Evolutionary conservation across 2,329 filamentous ascomycete genomes (phyloP), one percentile per base, ranked within the genome.

Genomic region (Parascedosporium putredinis): DNA sequence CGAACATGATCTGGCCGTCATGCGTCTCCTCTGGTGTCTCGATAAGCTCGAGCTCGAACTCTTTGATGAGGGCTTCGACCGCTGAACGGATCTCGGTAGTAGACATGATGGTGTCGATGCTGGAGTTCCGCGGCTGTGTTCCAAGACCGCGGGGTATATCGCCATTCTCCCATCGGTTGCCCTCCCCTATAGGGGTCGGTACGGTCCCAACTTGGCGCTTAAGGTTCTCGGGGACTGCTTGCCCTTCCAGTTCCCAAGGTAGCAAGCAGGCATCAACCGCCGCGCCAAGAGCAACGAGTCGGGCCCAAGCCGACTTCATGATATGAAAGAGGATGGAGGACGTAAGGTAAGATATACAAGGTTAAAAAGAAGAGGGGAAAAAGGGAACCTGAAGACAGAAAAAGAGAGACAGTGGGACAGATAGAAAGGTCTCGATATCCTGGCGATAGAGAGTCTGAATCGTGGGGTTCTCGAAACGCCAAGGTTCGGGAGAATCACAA

Each of bases 11-110:
- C 3, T 65, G 64, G 22, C 66, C 65, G 43, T 74, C 64, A 54
- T 69, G 65, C 0, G 72, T 75, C 56, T 63, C 64, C 55, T 68
- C 59, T 0, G 72, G 71, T 1, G 70, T 60, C 2, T 62, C 63
- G 52, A 75, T 65, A 14, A 68, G 62, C 47, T 59, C 59, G 22
- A 73, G 60, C 4, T 66, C 60, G 24, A 68, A 74, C 20, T 58
- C 58, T 29, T 56, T 62, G 24, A 64, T 66, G 22, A 76, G 67
- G 23, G 63, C 69, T 24, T 67, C 56, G 27, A 74, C 60, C 1
- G 66, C 73, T 2, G 69, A 69, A 42, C 63, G 62, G 48, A 76
- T 63, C 55, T 76, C 73, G 9, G 57, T 55, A 33, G 67, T 60
- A 45, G 67, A 75, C 58, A 76, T 65, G 56, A 75, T 68, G 47